Evolutionary conservation across 306 rosid species (phyloP).

Genomic region (Glycine tomentella): DNA sequence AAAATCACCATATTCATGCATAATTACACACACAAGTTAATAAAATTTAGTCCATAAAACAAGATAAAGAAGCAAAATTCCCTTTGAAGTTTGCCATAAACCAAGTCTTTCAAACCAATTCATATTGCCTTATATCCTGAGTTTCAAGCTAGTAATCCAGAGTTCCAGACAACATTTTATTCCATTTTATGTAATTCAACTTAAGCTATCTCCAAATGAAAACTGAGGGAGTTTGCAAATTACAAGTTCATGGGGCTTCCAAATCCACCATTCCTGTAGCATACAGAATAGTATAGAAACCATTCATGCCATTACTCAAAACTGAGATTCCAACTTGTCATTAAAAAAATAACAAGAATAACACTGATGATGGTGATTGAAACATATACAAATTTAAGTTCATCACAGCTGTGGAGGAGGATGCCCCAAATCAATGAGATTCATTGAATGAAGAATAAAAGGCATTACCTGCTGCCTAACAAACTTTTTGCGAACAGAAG

Average conservation of each 20-base stretch:
- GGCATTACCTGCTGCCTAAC: neutral
- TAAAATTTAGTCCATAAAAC: neutral
- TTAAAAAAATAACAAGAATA: neutral
- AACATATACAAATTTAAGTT: neutral
- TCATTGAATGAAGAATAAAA: neutral
- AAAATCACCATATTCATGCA: neutral
- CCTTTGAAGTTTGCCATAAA: neutral
- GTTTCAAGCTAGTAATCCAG: neutral
- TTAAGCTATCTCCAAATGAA: neutral
- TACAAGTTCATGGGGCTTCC: neutral
- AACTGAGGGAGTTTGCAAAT: neutral
- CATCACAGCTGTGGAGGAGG: neutral
- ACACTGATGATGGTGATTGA: neutral
- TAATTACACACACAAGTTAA: neutral
- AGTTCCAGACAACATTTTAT: too few relatives aligned
- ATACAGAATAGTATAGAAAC: neutral
- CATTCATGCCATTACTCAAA: neutral
- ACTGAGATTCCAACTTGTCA: neutral
- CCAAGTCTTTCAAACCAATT: neutral
- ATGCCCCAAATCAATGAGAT: neutral
- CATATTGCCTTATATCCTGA: neutral
- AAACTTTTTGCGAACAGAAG: neutral
- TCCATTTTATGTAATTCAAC: neutral
- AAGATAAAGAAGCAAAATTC: neutral
- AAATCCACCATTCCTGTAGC: neutral